Base-by-base conservation (phyloP, 495 filamentous ascomycete genomes). In the Penicillium desertorum region DNA sequence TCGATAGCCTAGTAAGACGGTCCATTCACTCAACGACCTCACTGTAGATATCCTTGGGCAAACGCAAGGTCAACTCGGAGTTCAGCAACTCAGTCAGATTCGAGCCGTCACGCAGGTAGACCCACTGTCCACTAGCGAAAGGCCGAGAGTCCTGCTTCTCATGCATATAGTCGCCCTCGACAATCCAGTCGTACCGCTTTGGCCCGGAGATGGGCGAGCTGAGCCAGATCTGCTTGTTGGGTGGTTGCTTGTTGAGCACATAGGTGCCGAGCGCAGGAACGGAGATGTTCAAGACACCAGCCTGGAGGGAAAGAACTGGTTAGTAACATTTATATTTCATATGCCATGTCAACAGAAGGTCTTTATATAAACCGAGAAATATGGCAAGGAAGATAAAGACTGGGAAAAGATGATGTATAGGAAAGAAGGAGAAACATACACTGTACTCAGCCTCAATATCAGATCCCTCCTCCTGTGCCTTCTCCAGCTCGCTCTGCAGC, bases 151-250 rank as follows among this genome's bases (percentile, higher is more conserved):
- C 88, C 68, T 90, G 85, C 75, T 92, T 92, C 61, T 90, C 79
- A 48, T 87, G 78, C 75, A 88, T 86, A 45, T 80, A 78, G 57
- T 92, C 89, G 32, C 83, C 83, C 36, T 78, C 59, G 23, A 89
- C 64, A 23, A 95, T 87, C 80, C 88, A 98, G 65, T 97, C 90
- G 73, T 86, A 98, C 47, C 91, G 83, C 72, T 96, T 96, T 2
- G 95, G 95, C 0, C 94, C 94, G n/a, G 88, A 88, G 45, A 88
- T 79, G 5, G 94, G 94, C 19, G 91, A 96, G 34, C 89, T 91
- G 25, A 98, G 84, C 94, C 95, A 98, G 65, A 98, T 93, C 71
- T 98, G 94, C 76, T 88, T 90, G 79, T 96, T 98, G 19, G 92
- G 90, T 0, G 94, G 94, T 71, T 98, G 94, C 76, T 98, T 98